A percentile compares a stretch with the other conserved stretches of the same genome.
phyloP scores from a whole-genome alignment of 2,329 filamentous ascomycete genomes.

The Xylariomycetidae sp. region DNA sequence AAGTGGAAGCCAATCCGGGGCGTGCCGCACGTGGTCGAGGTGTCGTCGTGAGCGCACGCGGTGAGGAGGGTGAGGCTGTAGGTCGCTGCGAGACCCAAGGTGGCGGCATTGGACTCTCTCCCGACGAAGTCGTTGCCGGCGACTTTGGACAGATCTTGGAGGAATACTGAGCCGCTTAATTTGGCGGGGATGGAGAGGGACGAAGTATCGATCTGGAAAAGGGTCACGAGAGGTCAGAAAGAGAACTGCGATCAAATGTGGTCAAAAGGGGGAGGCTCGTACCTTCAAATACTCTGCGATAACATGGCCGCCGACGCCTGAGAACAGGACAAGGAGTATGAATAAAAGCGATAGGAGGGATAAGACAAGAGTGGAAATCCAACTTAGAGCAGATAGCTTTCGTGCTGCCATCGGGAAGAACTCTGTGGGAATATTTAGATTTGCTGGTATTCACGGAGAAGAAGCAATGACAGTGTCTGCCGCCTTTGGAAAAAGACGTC shows the following conservation, averaged over 20 bases:
- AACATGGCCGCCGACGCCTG: slow-evolving; percentile 20
- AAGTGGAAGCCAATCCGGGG: slow-evolving; percentile 27
- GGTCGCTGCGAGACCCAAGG: slow-evolving; percentile 22
- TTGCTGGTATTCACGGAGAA: no score
- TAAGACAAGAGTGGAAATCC: slow-evolving; percentile 16
- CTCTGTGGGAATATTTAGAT: no score
- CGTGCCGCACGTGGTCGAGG: slow-evolving; percentile 19
- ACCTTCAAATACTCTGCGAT: slow-evolving; percentile 32
- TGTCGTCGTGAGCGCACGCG: slow-evolving; percentile 22
- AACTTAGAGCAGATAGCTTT: slow-evolving; percentile 6
- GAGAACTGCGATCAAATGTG: no score
- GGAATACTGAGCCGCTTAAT: slow-evolving; percentile 25
- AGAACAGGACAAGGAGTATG: slow-evolving; percentile 23
- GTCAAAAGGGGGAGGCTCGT: no score
- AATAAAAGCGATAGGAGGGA: slow-evolving; percentile 21
- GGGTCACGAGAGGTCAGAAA: no score
- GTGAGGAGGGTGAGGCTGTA: slow-evolving; percentile 31
- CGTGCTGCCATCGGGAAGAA: slow-evolving; percentile 11
- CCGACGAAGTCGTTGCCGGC: slow-evolving; percentile 29
- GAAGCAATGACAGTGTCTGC: no score
- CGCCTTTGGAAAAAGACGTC: no score
- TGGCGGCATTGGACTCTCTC: slow-evolving; percentile 17
- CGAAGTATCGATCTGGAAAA: slow-evolving; percentile 24
- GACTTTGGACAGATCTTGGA: slow-evolving; percentile 27
- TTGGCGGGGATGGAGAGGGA: slow-evolving; percentile 24